phyloP scores from a whole-genome alignment of 1,284 basidiomycete genomes.

The Trametes hirsuta region DNA sequence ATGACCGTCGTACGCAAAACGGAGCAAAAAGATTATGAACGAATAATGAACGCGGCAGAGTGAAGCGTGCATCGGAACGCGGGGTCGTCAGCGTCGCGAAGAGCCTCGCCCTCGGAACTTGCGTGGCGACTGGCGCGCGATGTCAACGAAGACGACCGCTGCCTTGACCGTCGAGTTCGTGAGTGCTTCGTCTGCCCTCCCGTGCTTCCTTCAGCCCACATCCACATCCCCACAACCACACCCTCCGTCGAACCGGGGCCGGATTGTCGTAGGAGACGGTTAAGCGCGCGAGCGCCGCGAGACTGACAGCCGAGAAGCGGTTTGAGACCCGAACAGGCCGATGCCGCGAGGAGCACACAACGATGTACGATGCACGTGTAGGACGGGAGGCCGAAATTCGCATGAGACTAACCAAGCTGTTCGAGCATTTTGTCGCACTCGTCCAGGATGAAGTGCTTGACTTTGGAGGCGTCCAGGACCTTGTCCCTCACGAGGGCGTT shows the following conservation, averaged over 20 bases:
- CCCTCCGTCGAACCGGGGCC: conserved; percentile 28
- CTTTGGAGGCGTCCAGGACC: conserved; percentile 88
- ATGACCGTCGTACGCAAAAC: conserved; percentile 56
- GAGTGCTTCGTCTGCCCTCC: conserved; percentile 20
- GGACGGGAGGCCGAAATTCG: conserved; percentile 50
- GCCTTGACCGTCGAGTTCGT: conserved; percentile 21
- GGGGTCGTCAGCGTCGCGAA: conserved; percentile 5
- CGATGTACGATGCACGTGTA: conserved; percentile 30
- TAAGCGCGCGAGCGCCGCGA: conserved; percentile 52
- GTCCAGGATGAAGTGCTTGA: conserved; percentile 99
- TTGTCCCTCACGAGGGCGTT: conserved; percentile 95
- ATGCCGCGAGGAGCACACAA: conserved; percentile 37
- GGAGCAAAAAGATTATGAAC: conserved; percentile 49
- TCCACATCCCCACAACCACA: conserved; percentile 20
- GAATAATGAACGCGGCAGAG: conserved; percentile 23
- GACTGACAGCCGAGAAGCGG: conserved; percentile 56
- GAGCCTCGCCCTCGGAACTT: conserved; percentile 16
- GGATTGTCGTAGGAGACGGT: conserved; percentile 38
- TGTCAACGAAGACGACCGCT: conserved; percentile 16
- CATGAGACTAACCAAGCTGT: conserved; percentile 96
- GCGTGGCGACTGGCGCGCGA: conserved; percentile 18
- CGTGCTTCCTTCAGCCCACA: background rate
- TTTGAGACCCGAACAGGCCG: conserved; percentile 36
- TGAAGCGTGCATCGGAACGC: background rate
- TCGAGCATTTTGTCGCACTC: conserved; percentile 99